Evolutionary conservation across 306 rosid genomes (phyloP), one percentile per base, ranked within the genome.

Genomic region (Trichosanthes truncata): DNA sequence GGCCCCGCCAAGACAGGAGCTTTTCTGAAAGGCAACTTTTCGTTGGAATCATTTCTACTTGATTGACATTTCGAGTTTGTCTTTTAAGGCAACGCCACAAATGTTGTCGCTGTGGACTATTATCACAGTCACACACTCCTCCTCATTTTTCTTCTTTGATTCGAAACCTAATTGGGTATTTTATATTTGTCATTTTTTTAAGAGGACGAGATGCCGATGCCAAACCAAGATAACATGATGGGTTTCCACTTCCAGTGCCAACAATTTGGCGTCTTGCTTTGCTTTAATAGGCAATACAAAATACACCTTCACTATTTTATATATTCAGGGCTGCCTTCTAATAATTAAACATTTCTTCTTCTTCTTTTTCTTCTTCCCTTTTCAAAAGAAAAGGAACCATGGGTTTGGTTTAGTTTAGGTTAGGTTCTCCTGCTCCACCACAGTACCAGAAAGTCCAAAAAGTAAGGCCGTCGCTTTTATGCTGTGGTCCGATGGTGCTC

Each of bases 11-110:
- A 14, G 4, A 36, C 74, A 60, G 3, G 31, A 26, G 45, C 72
- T 66, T 43, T 71, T 51, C 61, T 17, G 1, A 31, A 74, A 51
- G 12, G 33, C 31, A 53, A 33, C 80, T 77, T 77, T 77, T 43
- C 11, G 55, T 56, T 60, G 72, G 80, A 38, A 77, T 77, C 38
- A 77, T 77, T 77, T 77, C 66, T 59, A 1, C 17, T 59, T 77
- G 80, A 76, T 77, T 77, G 71, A 77, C 80, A 23, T 60, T 77
- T 77, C 20, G 8, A 18, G 52, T 57, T 53, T 77, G 80, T 77
- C 80, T 77, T 53, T 13, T 21, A 59, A 77, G 49, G 18, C 36
- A 49, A 52, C 17, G 35, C 63, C 79, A 20, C 36, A n/a, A 1
- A 20, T 55, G 46, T 9, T 76, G 33, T 76, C 49, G 25, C 65